A percentile compares a stretch with the other conserved stretches of the same genome.
Evolutionary conservation across 2,329 filamentous ascomycete genomes (phyloP).

Genomic region (Colletotrichum simmondsii): DNA sequence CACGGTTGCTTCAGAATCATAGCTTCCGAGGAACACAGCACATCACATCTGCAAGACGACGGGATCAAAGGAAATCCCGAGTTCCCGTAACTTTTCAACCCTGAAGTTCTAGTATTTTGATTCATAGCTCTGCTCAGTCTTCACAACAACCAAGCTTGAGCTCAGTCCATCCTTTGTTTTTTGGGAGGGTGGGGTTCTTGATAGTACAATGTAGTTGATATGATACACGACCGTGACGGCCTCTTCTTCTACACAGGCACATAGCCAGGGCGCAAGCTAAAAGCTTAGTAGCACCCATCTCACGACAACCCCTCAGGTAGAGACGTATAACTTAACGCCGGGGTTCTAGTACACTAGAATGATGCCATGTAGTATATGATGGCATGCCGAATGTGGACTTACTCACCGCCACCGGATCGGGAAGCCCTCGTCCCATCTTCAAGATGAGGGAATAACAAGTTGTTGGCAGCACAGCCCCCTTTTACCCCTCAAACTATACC

Average conservation of each 20-base stretch:
- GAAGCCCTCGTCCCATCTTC: constrained; percentile 22
- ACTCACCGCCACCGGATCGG: background rate
- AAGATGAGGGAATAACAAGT: background rate
- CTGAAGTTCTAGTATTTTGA: background rate
- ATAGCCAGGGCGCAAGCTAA: background rate
- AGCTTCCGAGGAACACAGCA: constrained; percentile 17
- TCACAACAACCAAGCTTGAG: background rate
- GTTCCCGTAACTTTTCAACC: constrained; percentile 4
- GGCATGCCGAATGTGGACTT: background rate
- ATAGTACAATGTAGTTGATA: constrained; percentile 31
- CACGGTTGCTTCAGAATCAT: constrained; percentile 13
- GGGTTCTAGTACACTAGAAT: background rate
- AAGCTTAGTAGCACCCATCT: background rate
- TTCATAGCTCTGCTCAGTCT: background rate
- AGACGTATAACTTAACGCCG: constrained; percentile 2
- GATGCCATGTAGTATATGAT: background rate
- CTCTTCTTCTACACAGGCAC: background rate
- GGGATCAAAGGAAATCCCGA: constrained; percentile 14
- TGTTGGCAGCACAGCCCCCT: constrained; percentile 32
- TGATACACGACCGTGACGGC: constrained; percentile 24
- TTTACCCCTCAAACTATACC: constrained; percentile 25
- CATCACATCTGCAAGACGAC: constrained; percentile 8
- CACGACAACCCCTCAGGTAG: constrained; percentile 6
- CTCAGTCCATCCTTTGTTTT: background rate
- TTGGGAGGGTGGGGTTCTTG: background rate